Evolutionary conservation across 2,329 filamentous ascomycete genomes (phyloP), one percentile per base, ranked within the genome.

Genomic region (Aspergillus fumigatus): DNA sequence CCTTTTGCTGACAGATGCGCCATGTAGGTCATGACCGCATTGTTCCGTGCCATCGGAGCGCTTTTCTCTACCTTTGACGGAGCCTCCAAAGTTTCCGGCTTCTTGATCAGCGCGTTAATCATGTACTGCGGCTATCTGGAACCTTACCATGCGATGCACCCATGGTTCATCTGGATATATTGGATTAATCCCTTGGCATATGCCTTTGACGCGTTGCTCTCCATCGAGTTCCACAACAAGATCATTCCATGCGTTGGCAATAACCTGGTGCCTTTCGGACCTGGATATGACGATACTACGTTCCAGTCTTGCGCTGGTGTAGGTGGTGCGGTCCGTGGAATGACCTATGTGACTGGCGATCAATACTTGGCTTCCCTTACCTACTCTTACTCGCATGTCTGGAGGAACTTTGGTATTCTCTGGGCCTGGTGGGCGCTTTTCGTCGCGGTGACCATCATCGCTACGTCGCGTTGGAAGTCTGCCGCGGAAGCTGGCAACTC

Each of bases 351-450:
- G 1, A 78, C 73, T 8, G 85, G 85, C 0, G 83, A 86, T n/a
- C 70, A 81, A 4, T 88, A 88, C 54, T 71, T 88, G 0, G 64
- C 63, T 0, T 81, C 79, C 1, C 72, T 88, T 0, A 82, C 81
- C 0, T 86, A 84, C 68, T 75, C 72, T 23, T 73, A 81, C 51
- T 63, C 64, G 0, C 78, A 85, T 43, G 58, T 86, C 1, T 86
- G 84, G 84, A 73, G 83, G 8, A 86, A 86, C 65, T 80, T 86
- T 56, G 84, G 83, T 9, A 84, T 86, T 52, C 64, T 87, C 45
- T 86, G 83, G 79, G 84, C 79, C 0, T 88, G 79, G 79, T 88
- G 85, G 83, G 78, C 70, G 7, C 68, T 88, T 0, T 88, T 82
- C 56, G 81, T 84, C 17, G 77, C 56, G 3, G 65, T 87, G 4